Conservation (phyloP, 805 yeast genomes). For the Grigorovia yakushimaensis region DNA sequence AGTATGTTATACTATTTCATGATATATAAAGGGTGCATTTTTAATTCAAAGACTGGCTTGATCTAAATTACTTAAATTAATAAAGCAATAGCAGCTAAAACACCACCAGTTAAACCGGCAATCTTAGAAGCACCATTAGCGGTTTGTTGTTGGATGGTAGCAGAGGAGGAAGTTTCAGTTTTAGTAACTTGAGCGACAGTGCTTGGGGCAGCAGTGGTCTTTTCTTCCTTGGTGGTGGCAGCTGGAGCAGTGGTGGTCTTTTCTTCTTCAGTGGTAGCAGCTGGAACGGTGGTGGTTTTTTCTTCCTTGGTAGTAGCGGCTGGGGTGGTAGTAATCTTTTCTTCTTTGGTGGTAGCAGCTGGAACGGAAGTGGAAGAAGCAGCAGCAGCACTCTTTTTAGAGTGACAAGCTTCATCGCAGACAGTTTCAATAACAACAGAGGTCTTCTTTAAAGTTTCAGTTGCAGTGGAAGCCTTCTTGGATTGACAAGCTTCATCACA, state of each 20-base stretch:
- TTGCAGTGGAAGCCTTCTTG: constrained; percentile 2
- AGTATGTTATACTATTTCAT: neutral
- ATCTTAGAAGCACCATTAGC: constrained; percentile 9
- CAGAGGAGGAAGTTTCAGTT: neutral
- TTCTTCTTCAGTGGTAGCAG: neutral
- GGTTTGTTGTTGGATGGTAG: constrained; percentile 6
- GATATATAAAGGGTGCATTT: neutral
- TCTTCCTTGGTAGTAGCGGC: neutral
- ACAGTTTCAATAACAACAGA: constrained; percentile 5
- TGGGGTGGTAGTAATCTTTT: neutral
- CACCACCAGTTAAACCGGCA: constrained; percentile 8
- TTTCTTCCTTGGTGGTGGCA: neutral
- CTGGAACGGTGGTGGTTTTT: neutral
- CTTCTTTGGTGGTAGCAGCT: neutral
- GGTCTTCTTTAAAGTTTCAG: constrained; percentile 1
- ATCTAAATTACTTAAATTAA: neutral
- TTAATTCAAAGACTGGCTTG: neutral
- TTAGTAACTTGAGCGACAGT: constrained; percentile 4
- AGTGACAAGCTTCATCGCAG: constrained; percentile 7
- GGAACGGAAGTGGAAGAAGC: constrained; percentile 1
- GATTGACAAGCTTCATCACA: constrained; percentile 9
- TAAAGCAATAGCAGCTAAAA: constrained; percentile 9
- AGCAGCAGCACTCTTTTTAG: constrained; percentile 4
- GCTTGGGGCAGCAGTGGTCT: neutral
- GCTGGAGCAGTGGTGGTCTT: neutral